Evolutionary conservation across 352 stramenopile genomes (phyloP).

Genomic region (Phytophthora melonis): DNA sequence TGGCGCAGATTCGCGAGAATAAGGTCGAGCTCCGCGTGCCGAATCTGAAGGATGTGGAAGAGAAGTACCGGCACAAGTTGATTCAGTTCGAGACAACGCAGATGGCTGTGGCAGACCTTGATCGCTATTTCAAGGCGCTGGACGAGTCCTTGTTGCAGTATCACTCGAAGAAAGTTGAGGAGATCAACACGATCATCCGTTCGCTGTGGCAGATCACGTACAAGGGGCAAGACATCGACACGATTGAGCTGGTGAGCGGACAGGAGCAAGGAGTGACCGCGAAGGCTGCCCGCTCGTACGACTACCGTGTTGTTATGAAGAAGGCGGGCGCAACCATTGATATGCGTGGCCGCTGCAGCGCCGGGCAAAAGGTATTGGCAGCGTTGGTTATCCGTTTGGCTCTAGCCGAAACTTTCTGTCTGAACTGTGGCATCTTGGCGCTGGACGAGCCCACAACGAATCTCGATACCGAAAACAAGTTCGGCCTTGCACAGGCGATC

Average conservation of each 20-base stretch:
- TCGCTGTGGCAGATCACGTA: constrained; percentile 99
- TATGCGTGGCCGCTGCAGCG: constrained; percentile 99
- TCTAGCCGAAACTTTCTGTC: constrained; percentile 98
- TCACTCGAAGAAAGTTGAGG: constrained; percentile 98
- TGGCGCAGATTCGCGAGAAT: constrained; percentile 64
- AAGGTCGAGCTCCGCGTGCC: constrained; percentile 62
- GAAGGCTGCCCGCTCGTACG: constrained; percentile 92
- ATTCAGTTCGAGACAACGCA: constrained; percentile 97
- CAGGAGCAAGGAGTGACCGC: constrained; percentile 79
- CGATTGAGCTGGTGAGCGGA: constrained; percentile 97
- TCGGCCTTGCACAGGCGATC: constrained; percentile 89
- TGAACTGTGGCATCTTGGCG: constrained; percentile 98
- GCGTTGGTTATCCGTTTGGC: constrained; percentile 98
- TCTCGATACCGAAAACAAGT: constrained; percentile 97
- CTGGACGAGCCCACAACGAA: constrained; percentile 99
- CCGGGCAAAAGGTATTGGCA: constrained; percentile 97
- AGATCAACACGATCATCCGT: constrained; percentile 99
- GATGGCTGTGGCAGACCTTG: constrained; percentile 96
- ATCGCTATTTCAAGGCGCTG: constrained; percentile 97
- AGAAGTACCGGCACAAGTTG: constrained; percentile 93
- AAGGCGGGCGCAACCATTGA: constrained; percentile 96
- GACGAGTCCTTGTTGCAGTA: constrained; percentile 98
- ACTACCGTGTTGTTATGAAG: constrained; percentile 99
- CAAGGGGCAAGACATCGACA: constrained; percentile 99
- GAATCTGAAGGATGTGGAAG: constrained; percentile 95